phyloP scores from a whole-genome alignment of 306 rosid genomes.

The Begonia masoniana region DNA sequence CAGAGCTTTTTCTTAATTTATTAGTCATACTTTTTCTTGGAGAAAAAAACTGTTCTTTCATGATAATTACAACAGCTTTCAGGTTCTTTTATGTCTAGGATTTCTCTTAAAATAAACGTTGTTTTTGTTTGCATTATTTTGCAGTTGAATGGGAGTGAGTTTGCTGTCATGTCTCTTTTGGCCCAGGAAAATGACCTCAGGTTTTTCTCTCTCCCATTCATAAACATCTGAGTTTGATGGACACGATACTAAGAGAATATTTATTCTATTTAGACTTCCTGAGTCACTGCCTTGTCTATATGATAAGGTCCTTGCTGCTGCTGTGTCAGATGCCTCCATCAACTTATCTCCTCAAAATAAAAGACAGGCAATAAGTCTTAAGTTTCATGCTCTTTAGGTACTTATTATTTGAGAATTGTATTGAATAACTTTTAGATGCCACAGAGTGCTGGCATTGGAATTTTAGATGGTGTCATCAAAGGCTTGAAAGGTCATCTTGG shows the following conservation, averaged over 20 bases:
- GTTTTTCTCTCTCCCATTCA: constrained; percentile 28
- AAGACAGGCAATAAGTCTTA: constrained; percentile 34
- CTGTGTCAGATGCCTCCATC: constrained; percentile 20
- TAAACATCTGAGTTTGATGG: background rate
- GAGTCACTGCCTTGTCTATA: constrained; percentile 64
- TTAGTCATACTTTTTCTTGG: background rate
- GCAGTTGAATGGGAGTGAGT: constrained; percentile 63
- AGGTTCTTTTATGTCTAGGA: no score
- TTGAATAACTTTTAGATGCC: constrained; percentile 12
- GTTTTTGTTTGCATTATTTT: constrained; percentile 13
- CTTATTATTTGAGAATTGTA: constrained; percentile 7
- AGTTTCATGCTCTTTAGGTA: constrained; percentile 13
- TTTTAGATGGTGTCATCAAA: constrained; percentile 32
- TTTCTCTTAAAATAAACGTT: no score
- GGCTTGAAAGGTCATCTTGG: constrained; percentile 25
- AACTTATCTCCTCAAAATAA: constrained; percentile 35
- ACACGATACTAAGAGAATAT: background rate
- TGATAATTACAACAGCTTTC: background rate
- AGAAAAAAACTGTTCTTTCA: background rate
- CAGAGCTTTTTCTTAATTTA: no score
- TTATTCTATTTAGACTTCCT: constrained; percentile 36
- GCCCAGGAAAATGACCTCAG: constrained; percentile 48
- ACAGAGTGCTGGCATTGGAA: constrained; percentile 27
- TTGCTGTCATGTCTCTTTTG: constrained; percentile 49
- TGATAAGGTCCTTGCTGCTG: constrained; percentile 59